A percentile compares a stretch with the other conserved stretches of the same genome.
Evolutionary conservation across 169 alveolate genomes (phyloP).

Genomic region (Plasmodium fragile): DNA sequence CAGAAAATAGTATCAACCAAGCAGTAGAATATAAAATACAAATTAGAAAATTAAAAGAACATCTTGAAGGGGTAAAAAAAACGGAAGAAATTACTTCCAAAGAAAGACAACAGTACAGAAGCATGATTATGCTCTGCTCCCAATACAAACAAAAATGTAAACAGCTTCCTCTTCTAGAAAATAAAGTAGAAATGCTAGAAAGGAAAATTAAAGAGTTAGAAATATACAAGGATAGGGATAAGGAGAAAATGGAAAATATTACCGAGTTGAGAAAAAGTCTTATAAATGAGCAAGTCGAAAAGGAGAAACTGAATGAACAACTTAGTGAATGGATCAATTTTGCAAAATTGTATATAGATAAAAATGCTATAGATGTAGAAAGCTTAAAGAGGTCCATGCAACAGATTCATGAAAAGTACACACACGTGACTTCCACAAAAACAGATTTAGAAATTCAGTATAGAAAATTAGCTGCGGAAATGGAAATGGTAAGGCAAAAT

Average conservation of each 20-base stretch:
- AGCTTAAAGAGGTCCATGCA: slow-evolving; percentile 28
- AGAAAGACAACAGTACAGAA: slow-evolving; percentile 75
- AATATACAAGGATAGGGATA: slow-evolving; percentile 24
- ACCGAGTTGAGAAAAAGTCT: slow-evolving; percentile 25
- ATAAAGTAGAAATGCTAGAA: slow-evolving; percentile 48
- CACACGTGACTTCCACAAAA: slow-evolving; percentile 28
- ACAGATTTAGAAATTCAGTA: slow-evolving; percentile 49
- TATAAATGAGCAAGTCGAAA: slow-evolving; percentile 55
- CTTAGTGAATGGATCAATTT: slow-evolving; percentile 43
- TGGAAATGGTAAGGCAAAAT: slow-evolving; percentile 13
- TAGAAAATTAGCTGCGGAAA: slow-evolving; percentile 7
- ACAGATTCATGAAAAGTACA: slow-evolving; percentile 40
- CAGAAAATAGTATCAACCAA: slow-evolving; percentile 30
- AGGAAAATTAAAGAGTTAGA: slow-evolving; percentile 59
- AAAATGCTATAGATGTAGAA: slow-evolving; percentile 40
- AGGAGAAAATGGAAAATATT: slow-evolving; percentile 20
- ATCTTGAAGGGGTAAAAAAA: slow-evolving; percentile 40
- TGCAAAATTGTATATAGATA: slow-evolving; percentile 59
- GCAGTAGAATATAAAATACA: slow-evolving; percentile 30
- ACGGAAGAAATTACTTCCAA: slow-evolving; percentile 59
- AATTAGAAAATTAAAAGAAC: slow-evolving; percentile 49
- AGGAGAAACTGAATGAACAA: slow-evolving; percentile 38
- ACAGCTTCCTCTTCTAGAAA: slow-evolving; percentile 33
- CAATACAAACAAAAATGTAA: slow-evolving; percentile 70
- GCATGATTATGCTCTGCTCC: slow-evolving; percentile 61